Percentiles rank a stretch among this genome's conserved stretches.
phyloP scores from a whole-genome alignment of 1,139 yeast genomes.

The Martiniozyma asiatica region DNA sequence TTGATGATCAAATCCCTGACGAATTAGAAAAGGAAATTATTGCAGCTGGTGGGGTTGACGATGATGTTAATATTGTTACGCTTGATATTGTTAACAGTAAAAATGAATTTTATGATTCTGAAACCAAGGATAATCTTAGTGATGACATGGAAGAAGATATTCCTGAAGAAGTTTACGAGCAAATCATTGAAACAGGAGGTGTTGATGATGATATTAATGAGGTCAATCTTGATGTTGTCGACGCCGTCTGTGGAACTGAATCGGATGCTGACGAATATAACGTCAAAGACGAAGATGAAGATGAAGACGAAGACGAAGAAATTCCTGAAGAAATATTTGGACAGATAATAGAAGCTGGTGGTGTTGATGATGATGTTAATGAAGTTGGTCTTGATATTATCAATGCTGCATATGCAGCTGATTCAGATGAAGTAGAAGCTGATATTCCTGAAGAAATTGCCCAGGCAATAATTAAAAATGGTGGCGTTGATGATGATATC shows the following conservation, averaged over 20 bases:
- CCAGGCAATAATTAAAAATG: slow-evolving; percentile 2
- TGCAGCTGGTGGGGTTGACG: slow-evolving; percentile 2
- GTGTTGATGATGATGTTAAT: slow-evolving; percentile 4
- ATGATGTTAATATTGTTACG: slow-evolving; percentile 4
- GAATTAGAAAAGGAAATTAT: slow-evolving; percentile 9
- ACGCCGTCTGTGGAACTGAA: too few species aligned
- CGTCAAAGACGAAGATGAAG: slow-evolving; percentile 3
- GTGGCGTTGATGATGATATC: slow-evolving; percentile 3
- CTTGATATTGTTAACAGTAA: neutral
- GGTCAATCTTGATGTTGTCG: slow-evolving; percentile 1
- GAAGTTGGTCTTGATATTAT: neutral
- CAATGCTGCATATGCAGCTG: neutral
- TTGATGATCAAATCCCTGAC: slow-evolving; percentile 5
- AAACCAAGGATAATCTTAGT: neutral
- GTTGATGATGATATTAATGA: slow-evolving; percentile 3
- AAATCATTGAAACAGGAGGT: slow-evolving; percentile 7
- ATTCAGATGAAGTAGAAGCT: neutral
- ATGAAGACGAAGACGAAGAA: slow-evolving; percentile 6
- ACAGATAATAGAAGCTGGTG: slow-evolving; percentile 5
- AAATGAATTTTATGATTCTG: too few species aligned
- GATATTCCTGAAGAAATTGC: slow-evolving; percentile 1
- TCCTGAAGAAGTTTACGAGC: slow-evolving; percentile 8
- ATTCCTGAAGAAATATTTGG: slow-evolving; percentile 11
- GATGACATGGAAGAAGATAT: slow-evolving; percentile 5
- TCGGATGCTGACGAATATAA: too few species aligned